These are phyloP conservation scores for Chalaropsis thielavioides DNA, from an alignment of 2,329 filamentous ascomycete genomes.

Conservation along the genomic window DNA sequence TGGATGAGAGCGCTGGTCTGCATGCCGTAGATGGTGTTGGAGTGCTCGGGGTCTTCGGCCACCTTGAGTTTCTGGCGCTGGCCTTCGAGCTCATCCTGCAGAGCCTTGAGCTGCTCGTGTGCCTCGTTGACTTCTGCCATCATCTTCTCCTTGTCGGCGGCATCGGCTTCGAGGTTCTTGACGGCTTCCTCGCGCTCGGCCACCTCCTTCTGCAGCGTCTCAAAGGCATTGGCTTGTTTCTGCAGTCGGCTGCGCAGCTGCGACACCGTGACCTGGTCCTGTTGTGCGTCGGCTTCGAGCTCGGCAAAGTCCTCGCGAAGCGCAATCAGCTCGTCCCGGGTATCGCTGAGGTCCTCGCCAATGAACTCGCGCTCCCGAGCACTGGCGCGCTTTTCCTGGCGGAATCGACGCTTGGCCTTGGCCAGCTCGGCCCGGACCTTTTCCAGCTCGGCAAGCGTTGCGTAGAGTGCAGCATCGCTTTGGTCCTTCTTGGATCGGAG, in stretches of 20 bases:
- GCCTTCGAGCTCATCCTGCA: slow-evolving; percentile 10
- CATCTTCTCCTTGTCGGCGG: slow-evolving; percentile 13
- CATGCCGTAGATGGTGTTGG: slow-evolving; percentile 13
- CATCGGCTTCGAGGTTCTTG: slow-evolving; percentile 12
- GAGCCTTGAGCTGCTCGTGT: slow-evolving; percentile 8
- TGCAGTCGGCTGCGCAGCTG: slow-evolving; percentile 56
- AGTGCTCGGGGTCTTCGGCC: slow-evolving; percentile 13
- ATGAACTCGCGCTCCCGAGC: slow-evolving; percentile 43
- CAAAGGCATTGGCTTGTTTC: slow-evolving; percentile 71
- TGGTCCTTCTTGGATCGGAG: slow-evolving; percentile 11
- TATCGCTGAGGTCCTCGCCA: slow-evolving; percentile 68
- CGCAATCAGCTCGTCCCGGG: slow-evolving; percentile 12
- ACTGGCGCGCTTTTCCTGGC: slow-evolving; percentile 12
- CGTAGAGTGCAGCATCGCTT: slow-evolving; percentile 13
- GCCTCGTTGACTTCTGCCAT: slow-evolving; percentile 7
- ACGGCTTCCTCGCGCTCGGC: slow-evolving; percentile 69
- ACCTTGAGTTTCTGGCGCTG: slow-evolving; percentile 53
- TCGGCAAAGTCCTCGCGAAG: slow-evolving; percentile 15
- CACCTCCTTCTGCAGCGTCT: slow-evolving; percentile 79
- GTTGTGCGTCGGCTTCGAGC: slow-evolving; percentile 60
- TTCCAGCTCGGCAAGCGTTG: slow-evolving; percentile 68
- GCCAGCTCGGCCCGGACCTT: slow-evolving; percentile 33
- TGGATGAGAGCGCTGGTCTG: slow-evolving; percentile 9
- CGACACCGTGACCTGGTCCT: slow-evolving; percentile 59
- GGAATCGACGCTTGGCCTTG: slow-evolving; percentile 9